A percentile compares a stretch with the other conserved stretches of the same genome.
phyloP scores from a whole-genome alignment of 306 rosid species.

The Potentilla sterilis region DNA sequence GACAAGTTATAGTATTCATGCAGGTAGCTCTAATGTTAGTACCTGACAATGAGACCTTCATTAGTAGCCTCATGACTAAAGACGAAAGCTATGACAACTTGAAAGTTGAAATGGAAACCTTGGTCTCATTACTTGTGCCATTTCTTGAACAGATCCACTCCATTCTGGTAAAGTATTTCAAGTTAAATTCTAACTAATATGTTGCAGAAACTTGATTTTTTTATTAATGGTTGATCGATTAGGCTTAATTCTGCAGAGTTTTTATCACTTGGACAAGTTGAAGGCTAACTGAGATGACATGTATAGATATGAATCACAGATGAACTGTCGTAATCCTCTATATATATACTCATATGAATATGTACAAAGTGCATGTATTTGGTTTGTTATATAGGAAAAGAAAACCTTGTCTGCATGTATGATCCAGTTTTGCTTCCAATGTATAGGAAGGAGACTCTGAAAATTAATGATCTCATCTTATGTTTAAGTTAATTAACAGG shows the following conservation, averaged over 20 bases:
- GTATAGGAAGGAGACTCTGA: background rate
- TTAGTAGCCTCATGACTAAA: constrained; percentile 53
- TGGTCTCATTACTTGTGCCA: constrained; percentile 59
- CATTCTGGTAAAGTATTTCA: constrained; percentile 49
- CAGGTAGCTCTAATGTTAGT: constrained; percentile 82
- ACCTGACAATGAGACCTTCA: constrained; percentile 62
- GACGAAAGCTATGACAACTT: constrained; percentile 54
- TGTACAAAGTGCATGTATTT: constrained; percentile 1
- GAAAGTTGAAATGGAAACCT: constrained; percentile 54
- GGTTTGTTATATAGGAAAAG: background rate
- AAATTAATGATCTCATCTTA: background rate
- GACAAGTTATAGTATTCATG: constrained; percentile 15
- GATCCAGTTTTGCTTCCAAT: background rate
- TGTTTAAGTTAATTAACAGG: background rate
- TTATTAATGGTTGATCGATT: background rate
- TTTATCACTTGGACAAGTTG: constrained; percentile 19
- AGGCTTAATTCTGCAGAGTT: background rate
- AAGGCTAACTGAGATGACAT: constrained; percentile 4
- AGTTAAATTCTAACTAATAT: background rate
- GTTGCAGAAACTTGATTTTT: background rate
- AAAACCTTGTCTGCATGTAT: background rate
- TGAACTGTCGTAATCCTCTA: background rate
- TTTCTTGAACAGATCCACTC: constrained; percentile 66
- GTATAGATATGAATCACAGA: background rate
- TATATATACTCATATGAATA: no score